phyloP scores from a whole-genome alignment of 176 grass and related monocot species.

The Luzula sylvatica region DNA sequence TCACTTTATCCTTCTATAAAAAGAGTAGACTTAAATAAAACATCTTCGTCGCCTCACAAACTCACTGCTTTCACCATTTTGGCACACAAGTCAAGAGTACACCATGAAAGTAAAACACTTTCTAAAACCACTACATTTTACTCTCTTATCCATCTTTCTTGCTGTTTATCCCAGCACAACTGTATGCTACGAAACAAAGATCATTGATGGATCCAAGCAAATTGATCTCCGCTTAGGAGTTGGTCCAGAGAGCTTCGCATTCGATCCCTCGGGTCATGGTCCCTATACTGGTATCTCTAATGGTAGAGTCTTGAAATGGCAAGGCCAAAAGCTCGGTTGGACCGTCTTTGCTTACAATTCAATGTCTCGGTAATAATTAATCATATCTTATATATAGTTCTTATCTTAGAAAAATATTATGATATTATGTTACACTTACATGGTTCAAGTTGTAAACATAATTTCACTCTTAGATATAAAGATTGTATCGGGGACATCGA shows the following conservation, averaged over 20 bases:
- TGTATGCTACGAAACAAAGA: slow-evolving; percentile 17
- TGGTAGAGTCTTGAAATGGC: slow-evolving; percentile 72
- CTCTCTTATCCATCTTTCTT: slow-evolving; percentile 2
- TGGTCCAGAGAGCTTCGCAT: slow-evolving; percentile 87
- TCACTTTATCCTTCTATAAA: too few species aligned
- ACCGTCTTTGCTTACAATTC: slow-evolving; percentile 61
- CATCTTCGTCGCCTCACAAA: not conserved
- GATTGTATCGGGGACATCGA: slow-evolving; percentile 18
- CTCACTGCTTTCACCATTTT: not conserved
- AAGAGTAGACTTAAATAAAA: not conserved
- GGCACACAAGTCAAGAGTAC: not conserved
- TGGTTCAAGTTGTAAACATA: not conserved
- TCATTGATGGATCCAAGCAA: slow-evolving; percentile 32
- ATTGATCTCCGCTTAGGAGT: slow-evolving; percentile 28
- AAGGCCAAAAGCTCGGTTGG: slow-evolving; percentile 34
- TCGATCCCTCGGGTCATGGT: slow-evolving; percentile 51
- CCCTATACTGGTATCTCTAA: slow-evolving; percentile 83
- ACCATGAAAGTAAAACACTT: slow-evolving; percentile 22
- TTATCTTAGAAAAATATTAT: not conserved
- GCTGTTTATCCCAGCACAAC: slow-evolving; percentile 10
- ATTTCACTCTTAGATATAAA: slow-evolving; percentile 1
- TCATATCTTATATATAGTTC: not conserved
- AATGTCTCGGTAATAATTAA: slow-evolving; percentile 10
- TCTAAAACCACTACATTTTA: not conserved
- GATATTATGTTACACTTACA: not conserved